Conservation (phyloP, 805 yeast species). For the Aciculoconidium aculeatum region DNA sequence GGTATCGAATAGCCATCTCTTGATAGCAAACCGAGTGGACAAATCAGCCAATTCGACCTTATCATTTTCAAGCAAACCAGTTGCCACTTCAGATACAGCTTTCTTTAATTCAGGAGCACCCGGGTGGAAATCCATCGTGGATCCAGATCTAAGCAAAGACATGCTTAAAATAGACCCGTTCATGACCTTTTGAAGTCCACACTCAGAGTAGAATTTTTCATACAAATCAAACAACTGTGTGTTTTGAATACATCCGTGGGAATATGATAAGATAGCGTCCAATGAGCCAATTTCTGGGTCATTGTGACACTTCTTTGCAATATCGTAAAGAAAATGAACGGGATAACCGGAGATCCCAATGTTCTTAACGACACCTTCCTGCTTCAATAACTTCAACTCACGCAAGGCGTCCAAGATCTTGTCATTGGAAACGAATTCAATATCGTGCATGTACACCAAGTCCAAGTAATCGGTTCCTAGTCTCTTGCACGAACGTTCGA, state of each 20-base stretch:
- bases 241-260: slow-evolving; percentile 80
- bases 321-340: slow-evolving; percentile 53
- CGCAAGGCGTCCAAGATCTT: slow-evolving; percentile 58
- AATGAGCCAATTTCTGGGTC: slow-evolving; percentile 50
- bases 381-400: slow-evolving; percentile 53
- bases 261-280: slow-evolving; percentile 74
- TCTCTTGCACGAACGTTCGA: slow-evolving; percentile 60
- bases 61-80: slow-evolving; percentile 29
- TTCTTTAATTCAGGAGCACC: slow-evolving; percentile 54
- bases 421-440: slow-evolving; percentile 64
- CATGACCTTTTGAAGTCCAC: slow-evolving; percentile 53
- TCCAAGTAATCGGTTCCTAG: slow-evolving; percentile 68
- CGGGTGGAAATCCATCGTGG: slow-evolving; percentile 77
- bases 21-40: slow-evolving; percentile 70
- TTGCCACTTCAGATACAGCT: slow-evolving; percentile 44
- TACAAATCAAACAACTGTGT: slow-evolving; percentile 42
- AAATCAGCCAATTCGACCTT: slow-evolving; percentile 69
- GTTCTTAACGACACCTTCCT: slow-evolving; percentile 54
- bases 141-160: slow-evolving; percentile 70
- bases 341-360: slow-evolving; percentile 90
- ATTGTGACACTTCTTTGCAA: slow-evolving; percentile 37
- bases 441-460: slow-evolving; percentile 81
- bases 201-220: slow-evolving; percentile 44
- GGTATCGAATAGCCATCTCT: slow-evolving; percentile 45
- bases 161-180: slow-evolving; percentile 85